Base-by-base conservation (phyloP, 345 rosid species). In the Hypericum androsaemum region DNA sequence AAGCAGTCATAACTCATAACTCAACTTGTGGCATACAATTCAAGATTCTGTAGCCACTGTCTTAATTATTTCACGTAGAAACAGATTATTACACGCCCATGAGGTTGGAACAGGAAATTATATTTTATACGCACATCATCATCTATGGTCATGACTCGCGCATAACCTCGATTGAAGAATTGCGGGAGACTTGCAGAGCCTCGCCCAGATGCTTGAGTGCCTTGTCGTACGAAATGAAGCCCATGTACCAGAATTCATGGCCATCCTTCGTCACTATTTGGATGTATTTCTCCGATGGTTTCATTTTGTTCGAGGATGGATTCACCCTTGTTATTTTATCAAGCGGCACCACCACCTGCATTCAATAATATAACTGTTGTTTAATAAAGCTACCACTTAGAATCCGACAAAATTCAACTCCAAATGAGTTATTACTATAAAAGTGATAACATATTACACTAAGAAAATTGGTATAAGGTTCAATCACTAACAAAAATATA, bases 161-260 rank as follows among this genome's bases (percentile, higher is more conserved):
- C 32, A 1, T 22, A 22, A 22, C 32, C 1, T 12, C 56, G 36
- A 16, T 46, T 39, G 60, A 49, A 43, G 62, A 22, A 65, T 51
- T 10, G 9, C 10, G 41, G 53, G 64, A 17, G 47, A 48, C 77
- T 50, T 58, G 73, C 14, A 68, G 57, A 28, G 75, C 75, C 56
- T 81, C 74, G 6, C 46, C 65, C 44, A 86, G 73, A 53, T 72
- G 80, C 54, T 66, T 80, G 53, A 80, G 77, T 22, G 95, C 97
- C 70, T 86, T 82, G 50, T 67, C 74, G 40, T 71, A 84, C 11
- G 94, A 86, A 57, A 89, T 70, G 37, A 89, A 82, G 14, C 95
- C 97, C 83, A 86, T 70, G 46, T 86, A 80, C 90, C 90, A 82
- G 65, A 82, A 89, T 45, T 86, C 95, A 58, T 77, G 73, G n/a